phyloP scores from a whole-genome alignment of 2,329 filamentous ascomycete species.

The Hypoxylon sp. region DNA sequence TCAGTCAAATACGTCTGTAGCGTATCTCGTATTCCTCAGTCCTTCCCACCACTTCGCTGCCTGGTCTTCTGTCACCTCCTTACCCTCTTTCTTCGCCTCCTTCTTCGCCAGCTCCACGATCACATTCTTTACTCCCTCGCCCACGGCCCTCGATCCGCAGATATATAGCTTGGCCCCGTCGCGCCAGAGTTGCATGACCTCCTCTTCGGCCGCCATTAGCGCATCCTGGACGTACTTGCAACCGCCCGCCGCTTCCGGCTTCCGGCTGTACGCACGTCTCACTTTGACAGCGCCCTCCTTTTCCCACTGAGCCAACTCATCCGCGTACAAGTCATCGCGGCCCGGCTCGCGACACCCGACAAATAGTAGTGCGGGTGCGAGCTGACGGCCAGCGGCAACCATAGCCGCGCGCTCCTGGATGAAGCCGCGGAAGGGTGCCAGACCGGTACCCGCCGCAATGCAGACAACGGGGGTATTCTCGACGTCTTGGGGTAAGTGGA shows the following conservation, averaged over 20 bases:
- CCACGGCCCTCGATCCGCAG: constrained; percentile 71
- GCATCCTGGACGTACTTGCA: constrained; percentile 65
- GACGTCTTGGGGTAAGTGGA: constrained; percentile 64
- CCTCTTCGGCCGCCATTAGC: constrained; percentile 56
- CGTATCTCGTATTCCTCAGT: constrained; percentile 68
- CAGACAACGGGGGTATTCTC: constrained; percentile 66
- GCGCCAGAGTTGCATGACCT: constrained; percentile 59
- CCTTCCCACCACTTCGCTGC: constrained; percentile 65
- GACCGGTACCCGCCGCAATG: constrained; percentile 67
- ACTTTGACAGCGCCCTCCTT: constrained; percentile 72
- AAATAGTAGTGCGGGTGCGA: constrained; percentile 76
- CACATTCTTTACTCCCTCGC: constrained; percentile 62
- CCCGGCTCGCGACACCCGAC: constrained; percentile 71
- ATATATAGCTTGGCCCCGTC: constrained; percentile 71
- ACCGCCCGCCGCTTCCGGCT: constrained; percentile 59
- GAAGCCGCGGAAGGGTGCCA: constrained; percentile 76
- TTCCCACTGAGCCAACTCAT: constrained; percentile 73
- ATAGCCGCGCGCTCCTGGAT: constrained; percentile 72
- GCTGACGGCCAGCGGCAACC: constrained; percentile 63
- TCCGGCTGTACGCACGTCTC: constrained; percentile 70
- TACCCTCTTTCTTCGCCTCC: constrained; percentile 45
- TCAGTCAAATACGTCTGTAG: constrained; percentile 73
- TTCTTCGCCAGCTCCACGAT: constrained; percentile 56
- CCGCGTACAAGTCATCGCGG: constrained; percentile 72
- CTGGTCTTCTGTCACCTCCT: constrained; percentile 57